Conservation (phyloP, 495 filamentous ascomycete genomes). For the Xylaria curta region DNA sequence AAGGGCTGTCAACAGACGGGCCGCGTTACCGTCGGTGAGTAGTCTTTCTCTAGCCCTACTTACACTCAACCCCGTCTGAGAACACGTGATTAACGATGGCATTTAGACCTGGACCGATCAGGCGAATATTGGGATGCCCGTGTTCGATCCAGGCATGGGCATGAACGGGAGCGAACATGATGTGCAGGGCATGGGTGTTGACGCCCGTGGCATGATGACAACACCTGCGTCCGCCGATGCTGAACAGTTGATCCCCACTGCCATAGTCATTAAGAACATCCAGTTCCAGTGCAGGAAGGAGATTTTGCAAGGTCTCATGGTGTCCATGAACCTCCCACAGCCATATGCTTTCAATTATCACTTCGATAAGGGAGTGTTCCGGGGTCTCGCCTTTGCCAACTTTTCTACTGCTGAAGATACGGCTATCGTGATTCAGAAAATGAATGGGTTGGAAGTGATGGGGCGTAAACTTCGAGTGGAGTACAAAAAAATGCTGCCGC, state of each 20-base stretch:
- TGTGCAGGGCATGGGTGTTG: slow-evolving; percentile 34
- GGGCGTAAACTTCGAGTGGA: slow-evolving; percentile 93
- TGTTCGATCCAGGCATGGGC: slow-evolving; percentile 42
- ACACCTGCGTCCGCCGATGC: slow-evolving; percentile 59
- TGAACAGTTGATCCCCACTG: slow-evolving; percentile 89
- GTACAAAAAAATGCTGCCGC: slow-evolving; percentile 99
- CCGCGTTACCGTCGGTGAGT: slow-evolving; percentile 58
- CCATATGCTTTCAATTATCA: slow-evolving; percentile 99
- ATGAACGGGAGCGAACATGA: slow-evolving; percentile 46
- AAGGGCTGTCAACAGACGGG: slow-evolving; percentile 50
- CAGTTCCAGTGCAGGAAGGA: slow-evolving; percentile 99
- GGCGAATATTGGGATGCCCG: slow-evolving; percentile 47
- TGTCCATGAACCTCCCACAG: slow-evolving; percentile 84
- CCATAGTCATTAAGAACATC: slow-evolving; percentile 99
- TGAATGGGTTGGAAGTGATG: slow-evolving; percentile 95
- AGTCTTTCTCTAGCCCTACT: slow-evolving; percentile 4
- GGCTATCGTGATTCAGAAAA: slow-evolving; percentile 81
- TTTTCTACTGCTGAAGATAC: slow-evolving; percentile 97
- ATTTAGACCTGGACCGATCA: slow-evolving; percentile 58
- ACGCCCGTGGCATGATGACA: slow-evolving; percentile 41
- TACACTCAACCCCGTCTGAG: not conserved
- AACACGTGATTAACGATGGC: slow-evolving; percentile 21
- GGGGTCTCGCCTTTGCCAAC: slow-evolving; percentile 96
- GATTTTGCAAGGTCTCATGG: slow-evolving; percentile 90
- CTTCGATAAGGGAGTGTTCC: slow-evolving; percentile 97